These are phyloP conservation scores for Fusarium torulosum DNA, from an alignment of 2,329 filamentous ascomycete genomes.

Conservation along the genomic window DNA sequence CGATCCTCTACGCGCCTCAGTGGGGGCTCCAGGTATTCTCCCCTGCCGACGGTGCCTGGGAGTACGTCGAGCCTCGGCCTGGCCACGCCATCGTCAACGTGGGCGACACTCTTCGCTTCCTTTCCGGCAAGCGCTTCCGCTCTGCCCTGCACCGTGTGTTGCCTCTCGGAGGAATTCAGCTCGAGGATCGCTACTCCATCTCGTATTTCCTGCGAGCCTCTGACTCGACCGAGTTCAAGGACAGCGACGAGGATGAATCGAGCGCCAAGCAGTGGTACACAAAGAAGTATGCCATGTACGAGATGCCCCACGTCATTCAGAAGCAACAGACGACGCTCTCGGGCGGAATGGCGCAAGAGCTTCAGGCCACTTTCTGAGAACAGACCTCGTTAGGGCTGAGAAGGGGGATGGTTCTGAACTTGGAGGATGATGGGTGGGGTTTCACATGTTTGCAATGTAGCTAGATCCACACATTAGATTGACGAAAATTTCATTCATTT, in stretches of 20 bases:
- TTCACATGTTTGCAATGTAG: not conserved
- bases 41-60: conserved; percentile 4
- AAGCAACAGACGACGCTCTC: conserved; percentile 6
- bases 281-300: conserved; percentile 23
- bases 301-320: conserved; percentile 11
- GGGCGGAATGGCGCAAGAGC: conserved; percentile 22
- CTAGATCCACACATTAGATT: too few relatives aligned
- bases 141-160: conserved; percentile 19
- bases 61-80: conserved; percentile 10
- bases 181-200: conserved; percentile 20
- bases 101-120: conserved; percentile 18
- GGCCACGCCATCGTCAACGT: conserved; percentile 15
- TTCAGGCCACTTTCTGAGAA: not conserved
- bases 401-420: not conserved
- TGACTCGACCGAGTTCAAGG: conserved; percentile 21
- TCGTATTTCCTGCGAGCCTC: conserved; percentile 22
- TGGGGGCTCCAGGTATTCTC: conserved; percentile 28
- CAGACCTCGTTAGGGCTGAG: not conserved
- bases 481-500: too few relatives aligned
- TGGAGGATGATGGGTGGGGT: not conserved
- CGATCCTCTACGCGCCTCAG: conserved; percentile 21
- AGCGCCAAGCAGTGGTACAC: conserved; percentile 17
- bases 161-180: conserved; percentile 8
- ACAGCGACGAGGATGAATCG: conserved; percentile 20
- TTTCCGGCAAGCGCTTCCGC: conserved; percentile 15